phyloP scores from a whole-genome alignment of 2,329 filamentous ascomycete genomes.

The Scytalidium lignicola region DNA sequence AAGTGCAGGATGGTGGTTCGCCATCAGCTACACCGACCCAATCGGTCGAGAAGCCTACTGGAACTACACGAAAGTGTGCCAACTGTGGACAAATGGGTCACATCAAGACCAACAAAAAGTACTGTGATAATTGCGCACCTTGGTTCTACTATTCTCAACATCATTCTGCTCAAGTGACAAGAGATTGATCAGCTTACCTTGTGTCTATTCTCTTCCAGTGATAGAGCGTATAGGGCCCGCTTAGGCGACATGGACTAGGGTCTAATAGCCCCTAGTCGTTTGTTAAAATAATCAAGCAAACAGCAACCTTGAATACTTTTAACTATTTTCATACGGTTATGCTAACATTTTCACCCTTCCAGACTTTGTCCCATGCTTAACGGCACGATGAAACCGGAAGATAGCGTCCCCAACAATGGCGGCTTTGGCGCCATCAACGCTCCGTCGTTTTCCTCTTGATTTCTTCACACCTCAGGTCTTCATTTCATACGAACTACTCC shows the following conservation, averaged over 20 bases:
- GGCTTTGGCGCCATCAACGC: conserved; percentile 46
- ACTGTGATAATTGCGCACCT: conserved; percentile 24
- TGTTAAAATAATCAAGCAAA: too few species aligned
- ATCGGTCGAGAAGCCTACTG: conserved; percentile 46
- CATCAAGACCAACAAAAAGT: conserved; percentile 99
- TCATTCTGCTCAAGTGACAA: background rate
- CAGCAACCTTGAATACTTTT: too few species aligned
- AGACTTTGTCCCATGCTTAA: conserved; percentile 83
- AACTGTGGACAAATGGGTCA: conserved; percentile 96
- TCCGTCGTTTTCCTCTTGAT: conserved; percentile 9
- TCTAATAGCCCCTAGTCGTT: too few species aligned
- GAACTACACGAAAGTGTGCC: conserved; percentile 87
- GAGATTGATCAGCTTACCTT: too few species aligned
- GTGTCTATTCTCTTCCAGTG: too few species aligned
- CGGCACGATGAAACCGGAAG: conserved; percentile 66
- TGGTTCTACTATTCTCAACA: background rate
- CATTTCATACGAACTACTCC: too few species aligned
- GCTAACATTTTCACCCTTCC: conserved; percentile 29
- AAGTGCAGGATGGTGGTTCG: conserved; percentile 32
- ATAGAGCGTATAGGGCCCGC: too few species aligned
- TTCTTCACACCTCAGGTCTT: background rate
- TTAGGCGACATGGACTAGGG: too few species aligned
- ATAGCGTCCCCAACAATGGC: conserved; percentile 47
- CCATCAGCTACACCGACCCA: conserved; percentile 40
- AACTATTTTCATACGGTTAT: background rate